These are phyloP conservation scores for Ceratobasidium sp. DNA, from an alignment of 1,284 basidiomycete genomes.

Conservation along the genomic window DNA sequence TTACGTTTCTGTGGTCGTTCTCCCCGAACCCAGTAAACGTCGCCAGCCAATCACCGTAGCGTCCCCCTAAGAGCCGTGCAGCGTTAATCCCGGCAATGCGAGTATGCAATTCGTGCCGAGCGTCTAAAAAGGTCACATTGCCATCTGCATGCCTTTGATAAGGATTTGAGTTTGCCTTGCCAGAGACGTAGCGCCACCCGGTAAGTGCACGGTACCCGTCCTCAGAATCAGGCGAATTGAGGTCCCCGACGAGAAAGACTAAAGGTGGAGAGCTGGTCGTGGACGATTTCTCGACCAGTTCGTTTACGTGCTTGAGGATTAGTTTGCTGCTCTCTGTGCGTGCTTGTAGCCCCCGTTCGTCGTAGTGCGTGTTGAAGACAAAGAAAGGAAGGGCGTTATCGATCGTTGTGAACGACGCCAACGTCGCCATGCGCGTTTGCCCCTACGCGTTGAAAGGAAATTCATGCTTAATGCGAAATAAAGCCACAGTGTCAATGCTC, in stretches of 20 bases:
- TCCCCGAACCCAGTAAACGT: constrained; percentile 38
- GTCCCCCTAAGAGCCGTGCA: constrained; percentile 22
- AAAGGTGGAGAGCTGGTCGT: constrained; percentile 17
- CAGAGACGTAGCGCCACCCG: constrained; percentile 29
- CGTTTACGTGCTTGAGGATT: constrained; percentile 23
- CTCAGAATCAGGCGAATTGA: constrained; percentile 35
- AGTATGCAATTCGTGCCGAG: constrained; percentile 32
- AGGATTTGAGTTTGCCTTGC: not conserved
- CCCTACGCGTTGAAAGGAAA: not conserved
- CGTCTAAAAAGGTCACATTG: constrained; percentile 8
- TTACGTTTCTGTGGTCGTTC: constrained; percentile 25
- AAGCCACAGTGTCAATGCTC: not conserved
- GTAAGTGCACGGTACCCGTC: constrained; percentile 35
- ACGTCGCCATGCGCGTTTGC: constrained; percentile 37
- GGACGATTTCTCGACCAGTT: constrained; percentile 7
- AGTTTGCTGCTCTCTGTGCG: constrained; percentile 38
- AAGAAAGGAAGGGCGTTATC: constrained; percentile 6
- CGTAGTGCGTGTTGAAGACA: constrained; percentile 38
- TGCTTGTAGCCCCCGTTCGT: constrained; percentile 27
- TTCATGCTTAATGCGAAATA: not conserved
- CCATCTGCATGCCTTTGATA: not conserved
- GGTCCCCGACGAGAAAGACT: constrained; percentile 29
- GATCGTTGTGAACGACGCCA: constrained; percentile 23
- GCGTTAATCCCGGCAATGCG: constrained; percentile 4
- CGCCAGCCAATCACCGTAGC: constrained; percentile 32